phyloP scores from a whole-genome alignment of 495 filamentous ascomycete species.

The Xylaria grammica region DNA sequence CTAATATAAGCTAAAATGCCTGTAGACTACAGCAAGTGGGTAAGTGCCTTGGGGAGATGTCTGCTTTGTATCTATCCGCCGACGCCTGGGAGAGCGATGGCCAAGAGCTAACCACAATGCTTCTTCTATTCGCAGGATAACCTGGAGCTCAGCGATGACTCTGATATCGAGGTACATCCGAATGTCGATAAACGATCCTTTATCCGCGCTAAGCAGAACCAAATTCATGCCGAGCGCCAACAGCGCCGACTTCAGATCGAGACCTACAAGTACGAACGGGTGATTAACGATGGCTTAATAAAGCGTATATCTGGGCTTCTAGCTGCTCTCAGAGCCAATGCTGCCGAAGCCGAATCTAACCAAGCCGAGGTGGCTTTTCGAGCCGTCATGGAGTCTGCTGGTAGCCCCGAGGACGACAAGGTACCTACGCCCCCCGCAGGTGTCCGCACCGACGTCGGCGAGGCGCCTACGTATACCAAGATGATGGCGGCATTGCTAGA shows the following conservation, averaged over 20 bases:
- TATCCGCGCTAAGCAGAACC: slow-evolving; percentile 95
- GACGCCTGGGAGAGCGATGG: slow-evolving; percentile 21
- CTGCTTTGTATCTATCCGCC: not conserved
- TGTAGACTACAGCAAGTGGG: slow-evolving; percentile 95
- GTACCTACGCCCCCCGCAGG: slow-evolving; percentile 74
- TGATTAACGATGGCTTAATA: slow-evolving; percentile 90
- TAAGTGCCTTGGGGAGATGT: slow-evolving; percentile 39
- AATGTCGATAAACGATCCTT: slow-evolving; percentile 99
- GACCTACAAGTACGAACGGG: slow-evolving; percentile 89
- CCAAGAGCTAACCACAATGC: slow-evolving; percentile 7
- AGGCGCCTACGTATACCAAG: slow-evolving; percentile 82
- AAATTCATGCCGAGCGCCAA: slow-evolving; percentile 88
- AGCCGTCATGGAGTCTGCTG: slow-evolving; percentile 77
- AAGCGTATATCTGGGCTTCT: slow-evolving; percentile 81
- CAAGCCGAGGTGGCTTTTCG: slow-evolving; percentile 86
- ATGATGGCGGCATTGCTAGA: slow-evolving; percentile 95
- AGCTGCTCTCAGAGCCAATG: slow-evolving; percentile 68
- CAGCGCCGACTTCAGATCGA: slow-evolving; percentile 86
- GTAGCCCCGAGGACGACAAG: slow-evolving; percentile 68
- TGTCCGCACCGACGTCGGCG: slow-evolving; percentile 74
- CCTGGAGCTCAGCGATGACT: slow-evolving; percentile 95
- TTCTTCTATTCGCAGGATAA: slow-evolving; percentile 62
- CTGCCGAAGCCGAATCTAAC: slow-evolving; percentile 66
- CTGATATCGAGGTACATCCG: slow-evolving; percentile 96
- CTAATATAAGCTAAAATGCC: slow-evolving; percentile 64